Base-by-base conservation (phyloP, 2,329 filamentous ascomycete genomes). In the Fusarium nanum region DNA sequence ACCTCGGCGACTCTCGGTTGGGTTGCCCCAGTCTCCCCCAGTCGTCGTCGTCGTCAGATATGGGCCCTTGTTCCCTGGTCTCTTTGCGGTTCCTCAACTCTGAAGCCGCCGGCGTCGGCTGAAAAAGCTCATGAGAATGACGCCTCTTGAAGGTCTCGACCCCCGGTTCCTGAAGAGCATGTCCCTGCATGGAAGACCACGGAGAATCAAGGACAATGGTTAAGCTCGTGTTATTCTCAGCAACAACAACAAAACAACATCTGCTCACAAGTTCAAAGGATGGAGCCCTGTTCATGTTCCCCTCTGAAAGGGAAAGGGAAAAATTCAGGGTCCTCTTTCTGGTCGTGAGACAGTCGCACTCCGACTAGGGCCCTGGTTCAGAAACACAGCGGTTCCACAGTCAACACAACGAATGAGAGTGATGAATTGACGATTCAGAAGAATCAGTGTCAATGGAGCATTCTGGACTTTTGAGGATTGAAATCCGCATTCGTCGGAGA, bases 331-430 rank as follows among this genome's bases (percentile, higher is more conserved):
- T 70, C 64, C 64, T 73, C 69, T 58, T 44, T 62, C 40, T 54
- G 61, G 23, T 66, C 69, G 65, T 74, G 67, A 75, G 73, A 75
- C 73, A 75, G 60, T 62, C 59, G 50, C 60, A 64, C 67, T 61
- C n/a, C 23, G 47, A 41, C 63, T 66, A 34, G 62, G 69, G 57
- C 57, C 66, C 62, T 50, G 65, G 67, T 55, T 74, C 55, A 68
- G 60, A 75, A 72, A 73, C 72, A 66, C 41, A 34, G 63, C 59
- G 63, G 69, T 61, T 64, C 69, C 71, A 73, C 73, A 52, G 32
- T 32, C 41, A 61, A 46, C 54, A 52, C 62, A 46, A 56, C 73
- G 62, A 73, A 73, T 67, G 59, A 58, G 47, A 60, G 47, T 42
- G 47, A 42, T 46, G 59, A 53, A 58, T 68, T 67, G 57, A 41